A percentile compares a stretch with the other conserved stretches of the same genome.
Evolutionary conservation across 2,329 filamentous ascomycete genomes (phyloP).

Genomic region (Exophiala calicioides): DNA sequence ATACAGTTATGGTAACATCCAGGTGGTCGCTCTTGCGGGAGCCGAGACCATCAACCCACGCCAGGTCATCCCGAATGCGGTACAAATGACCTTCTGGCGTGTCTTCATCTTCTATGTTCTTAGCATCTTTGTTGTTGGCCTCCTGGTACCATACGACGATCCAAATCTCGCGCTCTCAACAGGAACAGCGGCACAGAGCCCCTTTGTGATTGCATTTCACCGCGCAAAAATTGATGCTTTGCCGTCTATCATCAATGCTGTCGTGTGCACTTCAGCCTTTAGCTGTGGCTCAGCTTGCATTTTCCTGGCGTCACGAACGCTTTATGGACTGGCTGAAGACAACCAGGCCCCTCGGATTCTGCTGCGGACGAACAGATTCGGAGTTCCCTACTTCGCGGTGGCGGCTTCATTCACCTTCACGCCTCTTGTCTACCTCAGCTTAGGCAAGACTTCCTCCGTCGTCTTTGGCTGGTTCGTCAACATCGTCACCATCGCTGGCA

Average conservation of each 20-base stretch:
- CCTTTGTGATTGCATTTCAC: conserved; percentile 54
- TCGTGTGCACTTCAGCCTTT: conserved; percentile 70
- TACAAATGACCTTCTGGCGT: conserved; percentile 57
- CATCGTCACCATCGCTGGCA: conserved; percentile 34
- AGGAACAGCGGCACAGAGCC: conserved; percentile 41
- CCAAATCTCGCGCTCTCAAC: conserved; percentile 33
- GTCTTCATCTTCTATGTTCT: conserved; percentile 59
- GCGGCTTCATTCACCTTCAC: conserved; percentile 63
- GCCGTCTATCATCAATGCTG: conserved; percentile 72
- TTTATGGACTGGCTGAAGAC: conserved; percentile 57
- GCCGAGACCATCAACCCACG: conserved; percentile 58
- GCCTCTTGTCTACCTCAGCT: conserved; percentile 68
- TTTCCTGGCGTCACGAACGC: conserved; percentile 64
- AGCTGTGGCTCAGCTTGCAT: conserved; percentile 56
- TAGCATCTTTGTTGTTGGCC: conserved; percentile 22
- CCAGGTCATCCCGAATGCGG: conserved; percentile 56
- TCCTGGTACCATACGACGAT: conserved; percentile 41
- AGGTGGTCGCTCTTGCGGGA: conserved; percentile 58
- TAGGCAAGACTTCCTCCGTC: conserved; percentile 62
- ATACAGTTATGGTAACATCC: conserved; percentile 42
- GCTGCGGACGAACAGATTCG: conserved; percentile 55
- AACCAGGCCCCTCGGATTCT: conserved; percentile 52
- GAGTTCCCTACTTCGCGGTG: conserved; percentile 66
- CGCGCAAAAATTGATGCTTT: conserved; percentile 52
- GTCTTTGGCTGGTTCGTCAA: conserved; percentile 54